Evolutionary conservation across 768 basidiomycete genomes (phyloP), one percentile per base, ranked within the genome.

Genomic region (Auricularia auricula-judae): DNA sequence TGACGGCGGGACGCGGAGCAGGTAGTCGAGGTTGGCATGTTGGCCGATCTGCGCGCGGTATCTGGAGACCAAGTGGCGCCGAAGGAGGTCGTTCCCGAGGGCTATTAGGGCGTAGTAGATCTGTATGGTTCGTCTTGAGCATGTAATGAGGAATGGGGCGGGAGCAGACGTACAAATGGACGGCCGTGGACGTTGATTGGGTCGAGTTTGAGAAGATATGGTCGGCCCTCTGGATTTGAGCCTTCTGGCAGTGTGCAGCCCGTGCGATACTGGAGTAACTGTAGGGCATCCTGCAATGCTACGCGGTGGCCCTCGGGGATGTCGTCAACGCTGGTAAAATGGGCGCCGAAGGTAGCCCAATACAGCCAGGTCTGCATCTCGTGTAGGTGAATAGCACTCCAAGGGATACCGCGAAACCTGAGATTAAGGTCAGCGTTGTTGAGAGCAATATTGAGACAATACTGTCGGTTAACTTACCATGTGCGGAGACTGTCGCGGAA

Each of bases 201-300:
- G 75, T 98, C 95, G 56, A 95, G 73, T 0, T 90, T 93, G 36
- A 94, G 78, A 33, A 86, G 78, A 69, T 91, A 80, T 1, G 88
- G 83, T 12, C 74, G 69, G 54, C 81, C 76, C 56, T 73, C 69
- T 1, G 81, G 78, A 67, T 84, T 80, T 8, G 83, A 80, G 10
- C 88, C 86, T 8, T 85, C 81, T 16, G 84, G 81, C 33, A 94
- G 77, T 53, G 74, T 75, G 63, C 79, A 80, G 14, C 93, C 92
- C 1, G 87, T 77, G 29, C 91, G 86, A 67, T 82, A 84, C 76
- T 94, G 84, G 29, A 95, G 71, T 53, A 87, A 72, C 39, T 79
- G 78, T 3, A 93, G 67, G 1, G 84, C 82, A 44, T 84, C 79
- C 42, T 86, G 79, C n/a, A 96, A 68, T 16, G 82, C 78, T 5